These are phyloP conservation scores for Eucalyptus viminalis DNA, from an alignment of 345 rosid species.

Conservation along the genomic window DNA sequence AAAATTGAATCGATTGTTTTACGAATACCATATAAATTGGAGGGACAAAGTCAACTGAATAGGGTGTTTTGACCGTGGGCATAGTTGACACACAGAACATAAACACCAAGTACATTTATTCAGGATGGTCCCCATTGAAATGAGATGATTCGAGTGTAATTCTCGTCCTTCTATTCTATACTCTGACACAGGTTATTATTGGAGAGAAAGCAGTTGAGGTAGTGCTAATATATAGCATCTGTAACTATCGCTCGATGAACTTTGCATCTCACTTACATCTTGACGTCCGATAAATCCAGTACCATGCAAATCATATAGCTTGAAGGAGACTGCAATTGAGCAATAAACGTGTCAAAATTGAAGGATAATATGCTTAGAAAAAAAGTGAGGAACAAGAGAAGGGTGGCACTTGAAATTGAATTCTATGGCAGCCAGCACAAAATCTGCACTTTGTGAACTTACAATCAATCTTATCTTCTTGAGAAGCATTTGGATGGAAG, in stretches of 20 bases:
- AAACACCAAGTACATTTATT: not conserved
- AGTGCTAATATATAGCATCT: not conserved
- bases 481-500: constrained; percentile 81
- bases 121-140: not conserved
- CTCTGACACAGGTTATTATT: not conserved
- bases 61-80: not conserved
- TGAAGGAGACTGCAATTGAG: constrained; percentile 75
- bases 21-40: not conserved
- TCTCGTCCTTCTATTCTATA: not conserved
- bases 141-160: not conserved
- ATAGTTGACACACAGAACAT: not conserved
- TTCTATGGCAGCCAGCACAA: not conserved
- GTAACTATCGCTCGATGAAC: not conserved
- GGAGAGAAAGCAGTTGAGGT: not conserved
- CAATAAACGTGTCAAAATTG: not conserved
- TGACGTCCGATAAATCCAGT: constrained; percentile 95
- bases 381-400: not conserved
- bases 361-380: not conserved
- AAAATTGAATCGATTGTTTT: not conserved
- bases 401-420: not conserved
- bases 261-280: constrained; percentile 38
- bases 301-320: constrained; percentile 83
- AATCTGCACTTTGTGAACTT: constrained; percentile 11
- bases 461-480: constrained; percentile 86
- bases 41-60: not conserved